Percentiles rank a stretch among this genome's conserved stretches.
These are phyloP conservation scores for Xylaria acuta DNA, from an alignment of 495 filamentous ascomycete species.

Conservation along the genomic window DNA sequence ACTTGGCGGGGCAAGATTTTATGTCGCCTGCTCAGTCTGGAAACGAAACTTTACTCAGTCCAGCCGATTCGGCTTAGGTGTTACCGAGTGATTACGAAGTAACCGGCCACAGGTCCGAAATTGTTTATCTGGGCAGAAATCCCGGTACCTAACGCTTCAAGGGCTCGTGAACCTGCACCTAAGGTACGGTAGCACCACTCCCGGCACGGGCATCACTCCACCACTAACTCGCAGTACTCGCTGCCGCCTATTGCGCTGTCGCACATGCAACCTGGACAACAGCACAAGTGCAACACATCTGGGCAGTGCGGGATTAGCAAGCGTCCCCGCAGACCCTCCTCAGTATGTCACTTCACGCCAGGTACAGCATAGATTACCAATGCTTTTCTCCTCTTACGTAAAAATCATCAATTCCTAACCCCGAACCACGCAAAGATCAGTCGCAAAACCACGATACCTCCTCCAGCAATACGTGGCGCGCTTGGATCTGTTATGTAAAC, in stretches of 20 bases:
- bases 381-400: background rate
- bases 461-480: background rate
- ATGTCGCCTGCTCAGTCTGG: background rate
- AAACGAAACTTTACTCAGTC: background rate
- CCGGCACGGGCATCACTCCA: background rate
- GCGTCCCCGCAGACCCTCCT: background rate
- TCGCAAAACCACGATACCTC: slow-evolving; percentile 1
- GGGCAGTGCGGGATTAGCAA: background rate
- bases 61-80: background rate
- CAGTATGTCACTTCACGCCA: background rate
- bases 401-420: slow-evolving; percentile 3
- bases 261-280: background rate
- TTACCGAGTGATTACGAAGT: background rate
- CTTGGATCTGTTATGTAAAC: background rate
- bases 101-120: background rate
- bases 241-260: background rate
- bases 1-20: no score
- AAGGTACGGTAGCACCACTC: background rate
- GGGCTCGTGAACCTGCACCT: no score
- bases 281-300: background rate
- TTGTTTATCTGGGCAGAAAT: background rate
- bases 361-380: slow-evolving; percentile 1
- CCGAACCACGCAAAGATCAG: background rate
- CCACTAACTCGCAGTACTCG: background rate
- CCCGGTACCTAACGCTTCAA: background rate